Base-by-base conservation (phyloP, 2,329 filamentous ascomycete genomes). In the Colletotrichum viniferum region DNA sequence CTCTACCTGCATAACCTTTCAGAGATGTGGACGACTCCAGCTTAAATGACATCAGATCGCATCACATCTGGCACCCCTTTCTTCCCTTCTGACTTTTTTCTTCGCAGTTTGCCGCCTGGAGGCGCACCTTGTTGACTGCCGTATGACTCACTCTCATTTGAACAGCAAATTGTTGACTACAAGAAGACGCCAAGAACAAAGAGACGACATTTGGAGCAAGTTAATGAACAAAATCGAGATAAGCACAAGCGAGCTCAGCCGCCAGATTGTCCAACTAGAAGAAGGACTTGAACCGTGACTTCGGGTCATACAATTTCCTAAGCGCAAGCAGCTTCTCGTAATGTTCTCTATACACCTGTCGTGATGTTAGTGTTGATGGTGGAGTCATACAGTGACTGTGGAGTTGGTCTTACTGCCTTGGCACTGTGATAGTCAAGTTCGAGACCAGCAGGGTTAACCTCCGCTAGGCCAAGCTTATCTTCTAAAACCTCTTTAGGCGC, bases 361-460 rank as follows among this genome's bases (percentile, higher is more conserved):
- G 3, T 7, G n/a, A 30, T 1, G 13, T 58, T 16, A 58, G 24
- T 13, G 7, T 8, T 58, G 8, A 9, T 24, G 8, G 16, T 24
- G 28, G 14, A 26, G 14, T 28, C 9, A 30, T 28, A 30, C 6
- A 12, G n/a, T 52, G 55, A 2, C 7, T 28, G 7, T 12, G n/a
- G 26, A 32, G 28, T 36, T 10, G n/a, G 13, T 28, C 61, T 65
- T 24, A 71, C 71, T 8, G 58, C 67, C 48, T 60, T 28, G 4
- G 52, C 71, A 12, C 34, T 62, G 14, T 71, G 71, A 28, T 74
- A 71, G 3, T 58, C 48, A 2, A 61, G 66, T 28, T 74, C 71
- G 10, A 64, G 71, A 12, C 66, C 71, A 43, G 67, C 71, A 24
- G 71, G 71, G 3, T 74, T 74, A 36, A 74, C 58, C 12, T 74